Percentiles rank a stretch among this genome's conserved stretches.
phyloP scores from a whole-genome alignment of 495 filamentous ascomycete species.

The Lophiostoma macrostomum region DNA sequence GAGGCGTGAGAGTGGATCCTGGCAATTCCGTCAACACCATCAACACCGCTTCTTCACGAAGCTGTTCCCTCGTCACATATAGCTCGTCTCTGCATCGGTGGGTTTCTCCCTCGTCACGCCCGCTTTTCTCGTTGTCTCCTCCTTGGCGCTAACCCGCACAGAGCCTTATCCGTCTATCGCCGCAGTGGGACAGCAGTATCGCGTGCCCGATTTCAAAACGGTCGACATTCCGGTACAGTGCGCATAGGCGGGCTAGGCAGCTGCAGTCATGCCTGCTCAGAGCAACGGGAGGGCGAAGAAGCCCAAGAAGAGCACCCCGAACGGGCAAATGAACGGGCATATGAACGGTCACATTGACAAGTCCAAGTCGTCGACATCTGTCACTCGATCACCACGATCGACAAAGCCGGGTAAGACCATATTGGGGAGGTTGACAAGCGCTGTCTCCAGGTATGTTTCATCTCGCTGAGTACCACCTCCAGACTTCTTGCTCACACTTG shows the following conservation, averaged over 20 bases:
- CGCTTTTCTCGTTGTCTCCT: background rate
- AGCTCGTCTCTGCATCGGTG: background rate
- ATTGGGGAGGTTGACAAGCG: conserved; percentile 17
- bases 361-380: background rate
- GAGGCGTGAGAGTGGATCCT: conserved; percentile 3
- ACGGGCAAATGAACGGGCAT: conserved; percentile 23
- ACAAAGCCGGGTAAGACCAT: conserved; percentile 16
- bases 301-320: conserved; percentile 22
- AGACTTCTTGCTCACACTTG: too few species aligned
- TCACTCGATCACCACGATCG: conserved; percentile 4
- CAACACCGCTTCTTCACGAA: background rate
- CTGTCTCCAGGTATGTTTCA: conserved; percentile 26
- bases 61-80: too few species aligned
- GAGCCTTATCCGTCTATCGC: background rate
- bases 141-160: background rate
- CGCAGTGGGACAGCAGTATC: background rate
- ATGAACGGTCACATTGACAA: conserved; percentile 15
- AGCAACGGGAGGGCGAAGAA: conserved; percentile 30
- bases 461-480: background rate
- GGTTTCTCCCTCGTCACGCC: background rate
- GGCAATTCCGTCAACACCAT: conserved; percentile 10
- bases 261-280: conserved; percentile 29
- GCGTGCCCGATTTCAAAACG: background rate
- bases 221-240: background rate
- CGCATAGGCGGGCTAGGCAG: background rate